A percentile compares a stretch with the other conserved stretches of the same genome.
phyloP scores from a whole-genome alignment of 202 grass and related monocot species.

The Zoysia matrella region DNA sequence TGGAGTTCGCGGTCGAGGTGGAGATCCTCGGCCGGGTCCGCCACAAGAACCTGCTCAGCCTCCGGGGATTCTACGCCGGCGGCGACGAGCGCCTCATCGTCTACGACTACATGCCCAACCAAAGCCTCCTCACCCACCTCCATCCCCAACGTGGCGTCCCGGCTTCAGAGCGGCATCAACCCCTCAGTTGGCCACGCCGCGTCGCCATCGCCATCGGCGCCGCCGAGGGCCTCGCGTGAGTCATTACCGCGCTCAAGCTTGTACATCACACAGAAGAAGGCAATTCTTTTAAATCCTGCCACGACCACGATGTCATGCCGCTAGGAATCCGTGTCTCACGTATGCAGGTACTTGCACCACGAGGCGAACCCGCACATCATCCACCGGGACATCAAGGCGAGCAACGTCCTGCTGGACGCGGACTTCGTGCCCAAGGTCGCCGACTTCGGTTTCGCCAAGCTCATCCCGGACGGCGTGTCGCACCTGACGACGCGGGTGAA shows the following conservation, averaged over 20 bases:
- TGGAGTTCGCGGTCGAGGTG: constrained; percentile 83
- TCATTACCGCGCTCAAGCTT: neutral
- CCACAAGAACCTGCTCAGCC: constrained; percentile 70
- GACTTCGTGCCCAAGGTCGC: constrained; percentile 73
- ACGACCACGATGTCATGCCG: neutral
- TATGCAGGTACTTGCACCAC: constrained; percentile 68
- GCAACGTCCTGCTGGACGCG: constrained; percentile 76
- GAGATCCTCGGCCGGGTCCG: constrained; percentile 76
- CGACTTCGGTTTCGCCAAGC: constrained; percentile 84
- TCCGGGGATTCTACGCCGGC: constrained; percentile 68
- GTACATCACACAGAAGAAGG: neutral
- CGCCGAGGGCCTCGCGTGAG: constrained; percentile 65
- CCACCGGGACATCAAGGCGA: constrained; percentile 83
- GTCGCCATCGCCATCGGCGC: constrained; percentile 66
- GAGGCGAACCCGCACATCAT: constrained; percentile 78
- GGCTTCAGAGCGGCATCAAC: constrained; percentile 36
- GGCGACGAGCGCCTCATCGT: constrained; percentile 76
- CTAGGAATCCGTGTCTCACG: neutral
- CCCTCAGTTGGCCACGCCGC: constrained; percentile 64
- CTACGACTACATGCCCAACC: constrained; percentile 90
- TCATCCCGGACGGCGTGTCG: constrained; percentile 68
- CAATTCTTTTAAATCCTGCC: neutral
- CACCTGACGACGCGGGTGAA: constrained; percentile 83
- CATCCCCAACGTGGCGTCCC: constrained; percentile 50
- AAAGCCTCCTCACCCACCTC: constrained; percentile 69